Base-by-base conservation (phyloP, 495 filamentous ascomycete genomes). In the Xylaria curta region DNA sequence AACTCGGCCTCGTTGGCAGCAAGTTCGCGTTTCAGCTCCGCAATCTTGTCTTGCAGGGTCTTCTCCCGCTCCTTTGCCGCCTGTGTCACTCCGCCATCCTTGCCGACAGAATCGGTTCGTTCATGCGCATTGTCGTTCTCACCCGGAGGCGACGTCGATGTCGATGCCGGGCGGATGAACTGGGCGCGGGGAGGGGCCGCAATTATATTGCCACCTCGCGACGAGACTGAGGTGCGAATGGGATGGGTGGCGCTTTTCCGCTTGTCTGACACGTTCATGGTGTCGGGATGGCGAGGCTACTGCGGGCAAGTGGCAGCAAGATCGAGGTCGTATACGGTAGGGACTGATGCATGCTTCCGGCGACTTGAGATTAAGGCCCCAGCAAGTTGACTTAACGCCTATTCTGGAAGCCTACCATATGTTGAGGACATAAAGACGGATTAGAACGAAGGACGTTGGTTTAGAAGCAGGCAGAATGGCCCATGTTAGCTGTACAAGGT, bases 1-100 rank as follows among this genome's bases (percentile, higher is more conserved):
- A 87, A 87, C 71, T 85, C 84, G 31, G 72, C 65, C 65, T 84
- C 83, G 78, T 85, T 83, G 17, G 81, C 72, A 21, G 68, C 71
- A 36, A 87, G 75, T 72, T 86, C 83, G 54, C 76, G 77, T 73
- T 85, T 81, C 58, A 88, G 79, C 21, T 80, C 73, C 0, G 79
- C 78, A 69, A 88, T 87, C 63, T 79, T 54, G 26, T 71, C 62
- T 73, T 78, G 65, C 53, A 79, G 67, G 21, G 76, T 75, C 13
- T 72, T 77, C 70, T 76, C 72, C 44, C 76, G 75, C 26, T 78
- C 74, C n/a, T 80, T 77, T 4, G 77, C 69, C 33, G 46, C 31
- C 26, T 51, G 64, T 68, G 61, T 19, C 3, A 40, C 62, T 33
- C 59, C 73, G 49, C 64, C 26, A 64, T 64, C 68, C 26, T 70